phyloP scores from a whole-genome alignment of 192 early-diverging fungal genomes.

The Coemansia sp. region DNA sequence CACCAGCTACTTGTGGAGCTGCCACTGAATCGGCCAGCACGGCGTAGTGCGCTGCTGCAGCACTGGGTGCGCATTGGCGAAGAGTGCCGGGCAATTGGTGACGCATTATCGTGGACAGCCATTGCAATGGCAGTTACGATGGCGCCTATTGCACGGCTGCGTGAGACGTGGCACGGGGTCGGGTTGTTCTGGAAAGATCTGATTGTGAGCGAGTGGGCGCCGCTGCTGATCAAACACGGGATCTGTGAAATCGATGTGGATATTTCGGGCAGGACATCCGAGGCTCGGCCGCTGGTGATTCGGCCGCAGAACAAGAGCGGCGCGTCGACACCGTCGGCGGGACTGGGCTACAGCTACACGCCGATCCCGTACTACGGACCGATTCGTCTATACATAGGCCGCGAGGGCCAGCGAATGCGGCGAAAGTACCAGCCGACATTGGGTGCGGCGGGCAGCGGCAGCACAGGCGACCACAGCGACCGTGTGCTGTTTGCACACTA shows the following conservation, averaged over 20 bases:
- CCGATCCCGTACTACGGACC: constrained; percentile 64
- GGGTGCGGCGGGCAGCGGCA: constrained; percentile 7
- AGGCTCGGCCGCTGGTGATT: constrained; percentile 27
- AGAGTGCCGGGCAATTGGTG: constrained; percentile 55
- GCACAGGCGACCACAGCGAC: constrained; percentile 20
- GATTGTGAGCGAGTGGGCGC: constrained; percentile 60
- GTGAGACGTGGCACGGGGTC: constrained; percentile 68
- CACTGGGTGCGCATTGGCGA: constrained; percentile 71
- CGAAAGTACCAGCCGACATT: constrained; percentile 21
- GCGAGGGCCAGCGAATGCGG: constrained; percentile 27
- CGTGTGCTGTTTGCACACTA: constrained; percentile 44
- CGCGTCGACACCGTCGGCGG: constrained; percentile 18
- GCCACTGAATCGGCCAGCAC: constrained; percentile 50
- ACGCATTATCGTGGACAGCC: constrained; percentile 63
- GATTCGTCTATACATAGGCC: constrained; percentile 53
- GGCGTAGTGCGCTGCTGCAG: constrained; percentile 55
- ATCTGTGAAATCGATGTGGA: constrained; percentile 54
- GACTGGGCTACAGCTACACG: constrained; percentile 20
- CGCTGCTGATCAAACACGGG: constrained; percentile 55
- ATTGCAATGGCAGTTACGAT: constrained; percentile 68
- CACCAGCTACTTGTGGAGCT: constrained; percentile 64
- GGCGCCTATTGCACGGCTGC: constrained; percentile 61
- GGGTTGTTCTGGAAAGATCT: constrained; percentile 49
- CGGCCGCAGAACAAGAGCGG: constrained; percentile 20
- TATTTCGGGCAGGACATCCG: background rate